Percentiles rank a stretch among this genome's conserved stretches.
These are phyloP conservation scores for Camellia lanceoleosa DNA, from an alignment of 148 eudicot species.

Conservation along the genomic window DNA sequence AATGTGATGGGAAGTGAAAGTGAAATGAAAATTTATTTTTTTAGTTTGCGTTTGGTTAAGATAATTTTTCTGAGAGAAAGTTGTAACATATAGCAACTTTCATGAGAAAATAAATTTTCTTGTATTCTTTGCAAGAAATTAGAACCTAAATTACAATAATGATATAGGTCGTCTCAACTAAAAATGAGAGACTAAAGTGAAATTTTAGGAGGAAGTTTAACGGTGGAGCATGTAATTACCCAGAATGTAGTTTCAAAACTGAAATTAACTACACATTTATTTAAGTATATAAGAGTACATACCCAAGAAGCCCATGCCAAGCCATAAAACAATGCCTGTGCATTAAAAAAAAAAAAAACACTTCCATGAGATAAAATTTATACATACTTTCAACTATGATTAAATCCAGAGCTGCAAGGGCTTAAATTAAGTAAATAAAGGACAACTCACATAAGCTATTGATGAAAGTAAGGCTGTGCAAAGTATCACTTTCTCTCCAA, in stretches of 20 bases:
- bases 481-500: conserved; percentile 75
- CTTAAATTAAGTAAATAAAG: not conserved
- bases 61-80: too few species aligned
- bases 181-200: not conserved
- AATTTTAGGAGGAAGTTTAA: not conserved
- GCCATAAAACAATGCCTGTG: conserved; percentile 82
- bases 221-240: not conserved
- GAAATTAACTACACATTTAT: not conserved
- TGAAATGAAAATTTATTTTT: too few species aligned
- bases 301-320: conserved; percentile 98
- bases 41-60: too few species aligned
- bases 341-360: conserved; percentile 14
- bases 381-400: not conserved
- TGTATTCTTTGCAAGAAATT: too few species aligned
- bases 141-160: too few species aligned
- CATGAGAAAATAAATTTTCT: too few species aligned
- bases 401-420: conserved; percentile 2
- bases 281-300: conserved; percentile 21
- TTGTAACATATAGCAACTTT: too few species aligned
- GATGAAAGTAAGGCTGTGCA: conserved; percentile 66
- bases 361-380: not conserved
- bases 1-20: too few species aligned
- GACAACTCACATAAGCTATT: conserved; percentile 67
- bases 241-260: not conserved
- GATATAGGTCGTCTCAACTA: not conserved